phyloP scores from a whole-genome alignment of 2,329 filamentous ascomycete species.

The Xylaria sp. region DNA sequence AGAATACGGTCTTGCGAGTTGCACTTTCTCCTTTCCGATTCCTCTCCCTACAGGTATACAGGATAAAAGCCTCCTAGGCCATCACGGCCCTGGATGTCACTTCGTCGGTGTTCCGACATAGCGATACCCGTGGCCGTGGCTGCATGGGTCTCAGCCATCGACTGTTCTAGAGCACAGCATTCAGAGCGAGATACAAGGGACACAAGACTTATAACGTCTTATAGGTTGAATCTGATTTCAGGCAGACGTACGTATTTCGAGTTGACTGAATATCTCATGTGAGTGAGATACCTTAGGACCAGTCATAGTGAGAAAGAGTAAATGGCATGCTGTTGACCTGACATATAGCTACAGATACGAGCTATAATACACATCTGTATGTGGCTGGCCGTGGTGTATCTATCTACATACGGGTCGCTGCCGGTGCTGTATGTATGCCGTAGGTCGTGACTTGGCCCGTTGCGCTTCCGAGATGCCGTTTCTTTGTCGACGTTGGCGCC shows the following conservation, averaged over 20 bases:
- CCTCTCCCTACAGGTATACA: not conserved
- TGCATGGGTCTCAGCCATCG: conserved; percentile 11
- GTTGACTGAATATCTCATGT: not conserved
- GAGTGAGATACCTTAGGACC: no score
- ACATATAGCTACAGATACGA: no score
- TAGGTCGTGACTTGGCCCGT: no score
- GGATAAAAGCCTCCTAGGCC: not conserved
- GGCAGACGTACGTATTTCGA: no score
- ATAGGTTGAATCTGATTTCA: not conserved
- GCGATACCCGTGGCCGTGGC: conserved; percentile 1
- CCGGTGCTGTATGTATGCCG: no score
- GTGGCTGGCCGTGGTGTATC: no score
- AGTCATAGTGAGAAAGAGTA: no score
- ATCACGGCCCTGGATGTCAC: not conserved
- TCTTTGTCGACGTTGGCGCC: no score
- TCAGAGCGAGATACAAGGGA: not conserved
- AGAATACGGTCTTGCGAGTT: conserved; percentile 3
- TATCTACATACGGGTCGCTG: no score
- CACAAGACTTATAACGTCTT: not conserved
- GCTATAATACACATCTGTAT: no score
- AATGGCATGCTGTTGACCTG: no score
- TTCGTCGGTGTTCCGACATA: not conserved
- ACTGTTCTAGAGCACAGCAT: conserved; percentile 13
- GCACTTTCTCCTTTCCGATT: not conserved
- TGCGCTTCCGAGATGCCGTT: no score